These are phyloP conservation scores for Xylariales sp. DNA, from an alignment of 2,329 filamentous ascomycete species.

Conservation along the genomic window DNA sequence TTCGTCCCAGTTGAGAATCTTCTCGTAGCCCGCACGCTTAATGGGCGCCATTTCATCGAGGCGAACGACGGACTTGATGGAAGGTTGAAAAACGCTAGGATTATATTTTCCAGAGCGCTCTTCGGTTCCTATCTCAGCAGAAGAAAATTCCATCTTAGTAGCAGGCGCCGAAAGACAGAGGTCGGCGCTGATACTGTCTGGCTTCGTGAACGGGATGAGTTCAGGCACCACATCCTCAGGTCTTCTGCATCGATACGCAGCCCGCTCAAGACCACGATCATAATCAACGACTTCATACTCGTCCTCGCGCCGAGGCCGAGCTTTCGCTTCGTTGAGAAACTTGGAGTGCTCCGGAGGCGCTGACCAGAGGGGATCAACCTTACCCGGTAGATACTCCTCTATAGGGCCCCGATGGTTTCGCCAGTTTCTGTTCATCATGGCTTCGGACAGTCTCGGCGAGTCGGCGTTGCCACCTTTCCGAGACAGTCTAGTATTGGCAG, in stretches of 20 bases:
- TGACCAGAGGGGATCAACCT: constrained; percentile 30
- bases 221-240: constrained; percentile 33
- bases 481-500: constrained; percentile 1
- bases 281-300: constrained; percentile 38
- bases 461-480: constrained; percentile 24
- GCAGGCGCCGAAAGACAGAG: constrained; percentile 48
- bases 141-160: constrained; percentile 43
- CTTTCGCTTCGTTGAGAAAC: constrained; percentile 31
- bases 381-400: constrained; percentile 2
- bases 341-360: constrained; percentile 39
- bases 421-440: constrained; percentile 41
- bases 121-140: constrained; percentile 30
- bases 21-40: constrained; percentile 35
- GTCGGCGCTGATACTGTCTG: constrained; percentile 42
- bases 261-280: constrained; percentile 32
- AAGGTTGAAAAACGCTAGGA: constrained; percentile 31
- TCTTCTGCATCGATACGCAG: constrained; percentile 32
- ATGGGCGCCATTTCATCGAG: constrained; percentile 38
- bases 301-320: constrained; percentile 30
- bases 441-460: constrained; percentile 33
- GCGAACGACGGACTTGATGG: constrained; percentile 32
- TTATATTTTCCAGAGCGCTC: constrained; percentile 31
- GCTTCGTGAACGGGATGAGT: constrained; percentile 30
- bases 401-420: constrained; percentile 40
- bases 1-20: constrained; percentile 34